These are phyloP conservation scores for Hippophae rhamnoides DNA, from an alignment of 306 rosid genomes.

Conservation along the genomic window DNA sequence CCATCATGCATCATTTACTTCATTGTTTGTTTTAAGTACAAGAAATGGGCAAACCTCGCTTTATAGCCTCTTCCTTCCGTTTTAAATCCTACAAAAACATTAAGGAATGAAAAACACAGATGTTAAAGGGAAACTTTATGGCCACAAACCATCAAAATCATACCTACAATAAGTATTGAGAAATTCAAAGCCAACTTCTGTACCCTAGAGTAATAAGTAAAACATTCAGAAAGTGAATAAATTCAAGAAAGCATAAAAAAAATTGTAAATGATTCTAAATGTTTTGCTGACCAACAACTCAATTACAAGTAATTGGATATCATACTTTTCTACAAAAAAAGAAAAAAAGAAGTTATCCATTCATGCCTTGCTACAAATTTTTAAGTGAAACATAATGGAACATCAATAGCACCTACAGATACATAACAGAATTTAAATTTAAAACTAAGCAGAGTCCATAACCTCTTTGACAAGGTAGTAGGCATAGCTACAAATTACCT, in stretches of 20 bases:
- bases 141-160: conserved; percentile 5
- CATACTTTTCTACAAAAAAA: background rate
- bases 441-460: background rate
- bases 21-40: conserved; percentile 10
- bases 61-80: conserved; percentile 69
- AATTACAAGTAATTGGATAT: background rate
- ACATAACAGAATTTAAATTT: background rate
- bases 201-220: background rate
- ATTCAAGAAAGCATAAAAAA: background rate
- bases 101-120: conserved; percentile 18
- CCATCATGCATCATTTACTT: conserved; percentile 1
- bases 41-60: conserved; percentile 49
- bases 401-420: background rate
- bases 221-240: background rate
- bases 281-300: conserved; percentile 4
- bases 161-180: background rate
- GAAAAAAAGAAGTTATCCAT: background rate
- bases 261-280: conserved; percentile 4
- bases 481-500: conserved; percentile 34
- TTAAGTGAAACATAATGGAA: conserved; percentile 6
- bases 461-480: conserved; percentile 13
- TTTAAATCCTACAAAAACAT: conserved; percentile 57
- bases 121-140: background rate
- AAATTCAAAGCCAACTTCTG: background rate
- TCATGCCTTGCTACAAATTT: background rate